Evolutionary conservation across 108 stramenopile genomes (phyloP), one percentile per base, ranked within the genome.

Genomic region (Nitzschia palea): DNA sequence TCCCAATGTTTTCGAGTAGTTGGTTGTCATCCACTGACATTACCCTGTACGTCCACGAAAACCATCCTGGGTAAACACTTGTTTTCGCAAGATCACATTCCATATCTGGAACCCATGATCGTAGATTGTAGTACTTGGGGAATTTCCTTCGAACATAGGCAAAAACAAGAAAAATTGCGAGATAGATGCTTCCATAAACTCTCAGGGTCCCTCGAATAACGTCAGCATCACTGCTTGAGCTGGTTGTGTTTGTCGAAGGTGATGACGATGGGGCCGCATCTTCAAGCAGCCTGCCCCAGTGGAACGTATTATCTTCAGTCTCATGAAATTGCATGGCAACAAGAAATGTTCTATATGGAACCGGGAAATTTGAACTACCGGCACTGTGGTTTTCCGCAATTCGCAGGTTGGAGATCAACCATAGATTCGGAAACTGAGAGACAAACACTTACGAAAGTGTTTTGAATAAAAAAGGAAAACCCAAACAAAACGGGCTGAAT

Each of bases 31-130:
- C 68, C 1, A 83, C 57, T 0, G 27, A 43, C 28, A 65, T 79
- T 2, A 83, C 67, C 33, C 75, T 76, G 70, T 74, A 81, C 25
- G 80, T 62, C 86, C 86, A 86, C 14, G 53, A 54, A 26, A 86
- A 34, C 45, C 45, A 63, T 1, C 86, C 82, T 33, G 64, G 79
- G 35, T 70, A 81, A 18, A 67, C 53, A 30, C 74, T 65, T 23
- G 79, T 33, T 22, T 42, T 17, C 32, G 86, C 82, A n/a, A 86
- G 36, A 0, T 67, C 37, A 14, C 74, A 69, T 25, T 73, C 43
- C 12, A 86, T 36, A 17, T 80, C 64, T 12, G 63, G 61, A 22
- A 58, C 73, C 59, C 78, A 86, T 12, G 47, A 54, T 45, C 82
- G 70, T 45, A 86, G 28, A 47, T 83, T 85, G 72, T 81, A 88